Percentiles rank a stretch among this genome's conserved stretches.
phyloP scores from a whole-genome alignment of 2,329 filamentous ascomycete genomes.

The Cladobotryum protrusum region DNA sequence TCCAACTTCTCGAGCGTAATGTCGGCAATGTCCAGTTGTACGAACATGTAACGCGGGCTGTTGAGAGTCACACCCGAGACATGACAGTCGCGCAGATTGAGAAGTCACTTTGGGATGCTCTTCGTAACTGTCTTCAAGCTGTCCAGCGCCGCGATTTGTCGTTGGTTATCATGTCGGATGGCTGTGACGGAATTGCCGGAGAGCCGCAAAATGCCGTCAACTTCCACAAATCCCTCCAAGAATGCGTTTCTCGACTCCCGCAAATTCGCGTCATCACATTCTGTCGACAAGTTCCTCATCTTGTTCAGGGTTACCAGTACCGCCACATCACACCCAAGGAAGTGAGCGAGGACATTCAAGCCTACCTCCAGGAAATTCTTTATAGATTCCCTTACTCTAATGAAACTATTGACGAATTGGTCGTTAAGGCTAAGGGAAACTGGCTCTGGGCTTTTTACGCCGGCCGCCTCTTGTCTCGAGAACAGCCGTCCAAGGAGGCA shows the following conservation, averaged over 20 bases:
- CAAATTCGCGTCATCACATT: slow-evolving; percentile 29
- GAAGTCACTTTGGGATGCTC: slow-evolving; percentile 26
- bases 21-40: slow-evolving; percentile 32
- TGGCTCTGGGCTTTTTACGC: slow-evolving; percentile 34
- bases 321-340: slow-evolving; percentile 27
- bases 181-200: slow-evolving; percentile 29
- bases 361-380: slow-evolving; percentile 16
- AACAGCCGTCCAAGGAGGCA: slow-evolving; percentile 13
- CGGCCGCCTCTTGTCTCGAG: slow-evolving; percentile 23
- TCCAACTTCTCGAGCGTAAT: slow-evolving; percentile 32
- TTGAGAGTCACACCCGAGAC: slow-evolving; percentile 19
- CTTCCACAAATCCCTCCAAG: slow-evolving; percentile 27
- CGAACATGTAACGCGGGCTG: slow-evolving; percentile 23
- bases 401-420: slow-evolving; percentile 22
- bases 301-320: slow-evolving; percentile 24
- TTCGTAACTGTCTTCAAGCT: slow-evolving; percentile 27
- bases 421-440: slow-evolving; percentile 27
- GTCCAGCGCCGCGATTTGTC: slow-evolving; percentile 22
- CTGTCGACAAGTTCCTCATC: slow-evolving; percentile 27
- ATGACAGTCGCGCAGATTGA: slow-evolving; percentile 22
- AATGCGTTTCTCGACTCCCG: slow-evolving; percentile 21
- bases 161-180: slow-evolving; percentile 31
- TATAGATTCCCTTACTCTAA: slow-evolving; percentile 14
- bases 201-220: slow-evolving; percentile 15
- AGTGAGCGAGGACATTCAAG: slow-evolving; percentile 28